Conservation (phyloP, 768 basidiomycete genomes). For the Collybiopsis confluens region DNA sequence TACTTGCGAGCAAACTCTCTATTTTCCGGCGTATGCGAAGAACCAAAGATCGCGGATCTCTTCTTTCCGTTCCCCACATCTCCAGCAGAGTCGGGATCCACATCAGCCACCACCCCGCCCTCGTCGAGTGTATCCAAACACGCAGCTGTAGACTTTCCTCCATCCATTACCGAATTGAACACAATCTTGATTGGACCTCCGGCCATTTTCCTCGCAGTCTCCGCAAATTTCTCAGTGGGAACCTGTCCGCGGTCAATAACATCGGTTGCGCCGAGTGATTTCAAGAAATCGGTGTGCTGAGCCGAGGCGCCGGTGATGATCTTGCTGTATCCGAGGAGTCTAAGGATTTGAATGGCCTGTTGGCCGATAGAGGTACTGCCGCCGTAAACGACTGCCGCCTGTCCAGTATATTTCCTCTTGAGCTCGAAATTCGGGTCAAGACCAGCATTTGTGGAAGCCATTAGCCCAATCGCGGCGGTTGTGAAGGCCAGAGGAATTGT, state of each 20-base stretch:
- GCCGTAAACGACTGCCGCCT: constrained; percentile 44
- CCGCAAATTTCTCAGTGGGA: neutral
- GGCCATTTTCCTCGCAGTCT: neutral
- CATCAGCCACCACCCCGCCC: neutral
- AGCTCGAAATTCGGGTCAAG: constrained; percentile 35
- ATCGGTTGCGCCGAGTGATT: constrained; percentile 34
- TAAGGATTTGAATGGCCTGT: constrained; percentile 16
- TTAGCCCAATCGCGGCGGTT: constrained; percentile 48
- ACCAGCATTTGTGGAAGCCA: constrained; percentile 36
- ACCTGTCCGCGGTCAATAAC: constrained; percentile 27
- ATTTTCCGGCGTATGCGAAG: neutral
- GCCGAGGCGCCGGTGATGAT: constrained; percentile 35
- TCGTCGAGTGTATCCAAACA: neutral
- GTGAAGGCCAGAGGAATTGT: constrained; percentile 47
- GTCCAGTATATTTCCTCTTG: constrained; percentile 36
- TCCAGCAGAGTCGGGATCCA: neutral
- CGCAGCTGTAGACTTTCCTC: neutral
- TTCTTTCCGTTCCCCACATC: neutral
- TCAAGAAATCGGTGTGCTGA: constrained; percentile 24
- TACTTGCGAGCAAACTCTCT: neutral
- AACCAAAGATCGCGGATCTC: neutral
- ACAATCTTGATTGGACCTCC: neutral
- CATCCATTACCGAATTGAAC: neutral
- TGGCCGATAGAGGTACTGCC: constrained; percentile 48
- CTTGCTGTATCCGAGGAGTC: neutral